A percentile compares a stretch with the other conserved stretches of the same genome.
phyloP scores from a whole-genome alignment of 768 basidiomycete genomes.

The Crassisporium funariophilum region DNA sequence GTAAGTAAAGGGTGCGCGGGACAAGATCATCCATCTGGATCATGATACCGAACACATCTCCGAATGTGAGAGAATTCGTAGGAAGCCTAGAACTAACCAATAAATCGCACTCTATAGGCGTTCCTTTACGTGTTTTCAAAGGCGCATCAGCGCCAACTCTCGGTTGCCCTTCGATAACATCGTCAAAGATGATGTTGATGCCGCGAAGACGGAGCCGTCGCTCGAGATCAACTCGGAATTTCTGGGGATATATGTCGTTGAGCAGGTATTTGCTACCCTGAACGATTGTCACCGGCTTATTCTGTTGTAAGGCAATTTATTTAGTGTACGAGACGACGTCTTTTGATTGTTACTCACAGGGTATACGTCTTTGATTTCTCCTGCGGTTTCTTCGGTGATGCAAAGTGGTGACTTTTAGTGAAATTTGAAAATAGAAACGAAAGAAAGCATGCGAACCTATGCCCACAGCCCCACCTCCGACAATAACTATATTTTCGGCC shows the following conservation, averaged over 20 bases:
- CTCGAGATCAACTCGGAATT: slow-evolving; percentile 48
- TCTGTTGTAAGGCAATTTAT: slow-evolving; percentile 33
- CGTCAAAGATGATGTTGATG: slow-evolving; percentile 50
- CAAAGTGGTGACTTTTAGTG: neutral
- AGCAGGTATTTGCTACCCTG: slow-evolving; percentile 51
- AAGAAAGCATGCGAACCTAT: slow-evolving; percentile 19
- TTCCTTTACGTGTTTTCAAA: slow-evolving; percentile 28
- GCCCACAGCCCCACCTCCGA: slow-evolving; percentile 30
- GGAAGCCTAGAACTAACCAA: slow-evolving; percentile 11
- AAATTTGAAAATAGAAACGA: slow-evolving; percentile 12
- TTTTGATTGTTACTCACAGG: slow-evolving; percentile 16
- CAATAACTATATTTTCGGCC: slow-evolving; percentile 27
- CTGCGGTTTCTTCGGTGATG: slow-evolving; percentile 28
- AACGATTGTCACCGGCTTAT: slow-evolving; percentile 56
- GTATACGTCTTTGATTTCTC: slow-evolving; percentile 27
- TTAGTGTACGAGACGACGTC: neutral
- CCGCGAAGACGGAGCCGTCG: slow-evolving; percentile 40
- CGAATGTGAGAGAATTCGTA: neutral
- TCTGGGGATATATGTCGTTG: slow-evolving; percentile 50
- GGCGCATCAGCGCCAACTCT: slow-evolving; percentile 1
- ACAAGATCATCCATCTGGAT: too few species aligned
- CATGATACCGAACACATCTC: too few species aligned
- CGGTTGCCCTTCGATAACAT: slow-evolving; percentile 43
- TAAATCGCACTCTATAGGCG: slow-evolving; percentile 20
- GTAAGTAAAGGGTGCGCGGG: neutral